Conservation (phyloP, 768 basidiomycete species). For the Leccinum rimulosum region DNA sequence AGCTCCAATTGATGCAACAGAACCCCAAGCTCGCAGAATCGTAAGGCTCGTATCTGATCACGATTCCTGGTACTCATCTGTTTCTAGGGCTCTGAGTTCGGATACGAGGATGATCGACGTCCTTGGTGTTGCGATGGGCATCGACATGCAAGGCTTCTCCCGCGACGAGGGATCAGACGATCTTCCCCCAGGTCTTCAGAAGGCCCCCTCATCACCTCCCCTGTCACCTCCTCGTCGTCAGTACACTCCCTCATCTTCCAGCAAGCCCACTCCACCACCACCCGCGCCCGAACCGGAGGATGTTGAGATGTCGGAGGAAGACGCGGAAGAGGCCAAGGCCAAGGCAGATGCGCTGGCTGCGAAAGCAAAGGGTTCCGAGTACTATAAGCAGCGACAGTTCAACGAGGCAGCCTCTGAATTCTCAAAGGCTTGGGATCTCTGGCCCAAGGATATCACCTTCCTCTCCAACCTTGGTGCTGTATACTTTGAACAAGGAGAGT, state of each 20-base stretch:
- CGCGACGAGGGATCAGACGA: conserved; percentile 85
- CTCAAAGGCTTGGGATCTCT: conserved; percentile 87
- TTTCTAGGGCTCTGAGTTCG: conserved; percentile 47
- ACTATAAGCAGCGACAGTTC: conserved; percentile 87
- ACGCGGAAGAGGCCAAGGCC: conserved; percentile 65
- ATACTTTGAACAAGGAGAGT: conserved; percentile 92
- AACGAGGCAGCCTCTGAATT: conserved; percentile 73
- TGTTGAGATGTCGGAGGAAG: conserved; percentile 63
- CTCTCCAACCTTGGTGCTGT: conserved; percentile 89
- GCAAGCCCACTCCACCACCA: conserved; percentile 39
- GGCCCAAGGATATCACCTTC: conserved; percentile 92
- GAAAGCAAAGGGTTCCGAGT: conserved; percentile 74
- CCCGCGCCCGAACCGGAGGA: conserved; percentile 47
- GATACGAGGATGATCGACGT: conserved; percentile 96
- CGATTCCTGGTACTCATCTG: conserved; percentile 4
- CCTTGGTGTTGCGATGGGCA: conserved; percentile 87
- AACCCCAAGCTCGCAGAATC: conserved; percentile 63
- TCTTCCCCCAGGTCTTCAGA: conserved; percentile 57
- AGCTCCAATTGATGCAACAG: conserved; percentile 67
- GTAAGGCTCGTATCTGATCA: conserved; percentile 34
- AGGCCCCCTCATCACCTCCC: conserved; percentile 18
- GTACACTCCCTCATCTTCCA: conserved; percentile 40
- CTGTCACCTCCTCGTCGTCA: conserved; percentile 28
- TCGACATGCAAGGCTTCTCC: conserved; percentile 85
- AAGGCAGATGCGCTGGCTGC: conserved; percentile 78